Conservation (phyloP, 805 yeast species). For the Pichia heedii region DNA sequence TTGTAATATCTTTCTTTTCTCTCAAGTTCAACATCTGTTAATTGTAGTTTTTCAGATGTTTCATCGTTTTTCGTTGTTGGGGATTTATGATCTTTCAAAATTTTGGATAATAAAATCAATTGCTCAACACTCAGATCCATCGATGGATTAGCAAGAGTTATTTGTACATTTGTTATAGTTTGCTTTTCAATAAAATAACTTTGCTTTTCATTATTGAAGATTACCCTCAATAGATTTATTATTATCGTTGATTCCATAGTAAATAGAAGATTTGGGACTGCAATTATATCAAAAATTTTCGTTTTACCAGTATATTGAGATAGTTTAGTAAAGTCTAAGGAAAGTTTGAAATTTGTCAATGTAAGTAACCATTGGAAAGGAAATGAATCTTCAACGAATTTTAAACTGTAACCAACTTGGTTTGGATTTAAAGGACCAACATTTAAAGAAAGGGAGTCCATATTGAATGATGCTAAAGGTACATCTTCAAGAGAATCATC, state of each 20-base stretch:
- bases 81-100: background rate
- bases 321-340: constrained; percentile 17
- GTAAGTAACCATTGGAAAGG: constrained; percentile 34
- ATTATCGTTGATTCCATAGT: constrained; percentile 16
- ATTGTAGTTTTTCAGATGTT: background rate
- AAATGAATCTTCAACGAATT: constrained; percentile 31
- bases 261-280: constrained; percentile 23
- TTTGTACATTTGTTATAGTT: constrained; percentile 28
- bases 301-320: constrained; percentile 8
- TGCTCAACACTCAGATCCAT: constrained; percentile 36
- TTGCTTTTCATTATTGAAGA: constrained; percentile 11
- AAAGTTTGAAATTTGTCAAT: constrained; percentile 29
- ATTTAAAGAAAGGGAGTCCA: constrained; percentile 14
- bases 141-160: constrained; percentile 35
- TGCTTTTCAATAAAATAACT: constrained; percentile 17
- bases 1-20: background rate
- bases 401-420: constrained; percentile 38
- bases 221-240: constrained; percentile 12
- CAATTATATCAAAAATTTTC: constrained; percentile 21
- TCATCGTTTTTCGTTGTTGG: background rate
- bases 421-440: constrained; percentile 13
- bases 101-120: constrained; percentile 25
- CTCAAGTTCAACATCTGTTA: background rate
- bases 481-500: constrained; percentile 5
- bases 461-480: constrained; percentile 11